These are phyloP conservation scores for Rhynchospora tenuis DNA, from an alignment of 176 grass and related monocot genomes.

Conservation along the genomic window DNA sequence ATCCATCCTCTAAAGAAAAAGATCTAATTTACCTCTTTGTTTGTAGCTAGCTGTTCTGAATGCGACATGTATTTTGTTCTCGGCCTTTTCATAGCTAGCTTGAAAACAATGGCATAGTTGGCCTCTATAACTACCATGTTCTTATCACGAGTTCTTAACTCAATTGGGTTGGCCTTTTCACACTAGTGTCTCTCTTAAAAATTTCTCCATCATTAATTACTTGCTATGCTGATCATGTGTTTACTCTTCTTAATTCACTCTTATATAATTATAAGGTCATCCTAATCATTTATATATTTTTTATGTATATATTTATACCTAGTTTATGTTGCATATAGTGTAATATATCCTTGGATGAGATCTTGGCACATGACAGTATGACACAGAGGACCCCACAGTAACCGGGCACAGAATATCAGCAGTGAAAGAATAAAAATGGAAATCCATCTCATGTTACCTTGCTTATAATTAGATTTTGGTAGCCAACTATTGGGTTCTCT, in stretches of 20 bases:
- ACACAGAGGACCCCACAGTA: not conserved
- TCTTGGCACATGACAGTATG: not conserved
- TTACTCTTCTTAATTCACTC: no score
- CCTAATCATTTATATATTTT: not conserved
- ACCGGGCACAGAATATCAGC: slow-evolving; percentile 7
- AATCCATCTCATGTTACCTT: slow-evolving; percentile 16
- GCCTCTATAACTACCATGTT: slow-evolving; percentile 11
- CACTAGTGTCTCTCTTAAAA: not conserved
- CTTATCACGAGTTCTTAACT: not conserved
- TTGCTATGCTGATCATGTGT: not conserved
- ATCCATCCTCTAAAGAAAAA: not conserved
- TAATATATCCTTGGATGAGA: not conserved
- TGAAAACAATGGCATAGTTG: slow-evolving; percentile 14
- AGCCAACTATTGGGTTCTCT: slow-evolving; percentile 9
- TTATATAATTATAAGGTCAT: no score
- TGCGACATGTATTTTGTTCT: slow-evolving; percentile 11
- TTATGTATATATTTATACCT: not conserved
- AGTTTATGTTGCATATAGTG: not conserved
- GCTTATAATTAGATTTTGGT: slow-evolving; percentile 23
- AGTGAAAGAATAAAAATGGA: slow-evolving; percentile 9
- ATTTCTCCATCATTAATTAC: not conserved
- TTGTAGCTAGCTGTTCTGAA: slow-evolving; percentile 16
- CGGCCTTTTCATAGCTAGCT: slow-evolving; percentile 13
- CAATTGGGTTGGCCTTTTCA: not conserved
- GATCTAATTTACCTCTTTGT: not conserved